Evolutionary conservation across 164 flowering plant species (phyloP), one percentile per base, ranked within the genome.

Genomic region (Malania oleifera): DNA sequence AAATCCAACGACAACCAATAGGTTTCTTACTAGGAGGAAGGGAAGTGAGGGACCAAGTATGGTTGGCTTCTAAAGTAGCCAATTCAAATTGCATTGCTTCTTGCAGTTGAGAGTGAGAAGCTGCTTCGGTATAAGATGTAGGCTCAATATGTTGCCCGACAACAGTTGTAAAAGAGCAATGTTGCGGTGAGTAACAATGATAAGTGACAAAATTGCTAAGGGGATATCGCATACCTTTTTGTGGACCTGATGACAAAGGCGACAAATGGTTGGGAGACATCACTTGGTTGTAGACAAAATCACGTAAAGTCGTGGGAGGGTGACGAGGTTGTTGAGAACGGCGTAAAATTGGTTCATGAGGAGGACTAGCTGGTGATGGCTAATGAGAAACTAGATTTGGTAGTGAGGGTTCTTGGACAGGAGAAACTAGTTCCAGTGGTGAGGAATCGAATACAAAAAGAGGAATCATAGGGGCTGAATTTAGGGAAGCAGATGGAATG

Each of bases 211-310:
- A n/a, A n/a, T n/a, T n/a, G n/a, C 2, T 12, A 19, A 47, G 52
- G 14, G 52, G 52, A 47, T 47, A 47, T 2, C 52, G 52, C 2
- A 23, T 47, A 20, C 52, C 24, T 47, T 47, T 24, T 10, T 47
- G 24, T 47, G 52, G 52, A 47, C 10, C 2, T 6, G 43, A 39
- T 39, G 43, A 39, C 43, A 13, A 39, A 39, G 43, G 43, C 43
- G 15, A 39, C 43, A 39, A 39, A 6, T 7, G 15, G 7, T 39
- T 3, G 43, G 15, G 43, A 39, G 43, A 39, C 43, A 13, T 47
- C 14, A 47, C 52, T 47, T 47, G 52, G 24, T 47, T 47, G 27
- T 23, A 47, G 7, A 47, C 24, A n/a, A n/a, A n/a, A n/a, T n/a
- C n/a, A n/a, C n/a, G n/a, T n/a, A n/a, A n/a, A n/a, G n/a, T n/a